Evolutionary conservation across 2,329 filamentous ascomycete species (phyloP).

Genomic region (Botrytis deweyae): DNA sequence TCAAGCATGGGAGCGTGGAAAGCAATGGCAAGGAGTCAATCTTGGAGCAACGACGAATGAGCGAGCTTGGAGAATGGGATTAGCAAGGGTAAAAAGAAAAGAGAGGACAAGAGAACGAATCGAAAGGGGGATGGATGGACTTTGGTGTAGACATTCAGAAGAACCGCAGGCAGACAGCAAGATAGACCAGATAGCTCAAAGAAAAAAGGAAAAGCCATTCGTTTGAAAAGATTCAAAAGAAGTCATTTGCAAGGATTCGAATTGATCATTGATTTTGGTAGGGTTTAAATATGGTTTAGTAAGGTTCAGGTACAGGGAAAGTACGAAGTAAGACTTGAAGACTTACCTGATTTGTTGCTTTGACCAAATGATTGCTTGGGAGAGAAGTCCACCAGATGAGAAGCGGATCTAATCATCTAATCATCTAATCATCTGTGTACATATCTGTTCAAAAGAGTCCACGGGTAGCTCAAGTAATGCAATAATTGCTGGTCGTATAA

Average conservation of each 20-base stretch:
- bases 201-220: background rate
- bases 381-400: constrained; percentile 1
- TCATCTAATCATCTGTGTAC: constrained; percentile 2
- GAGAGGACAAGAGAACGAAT: background rate
- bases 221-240: background rate
- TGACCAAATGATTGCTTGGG: constrained; percentile 13
- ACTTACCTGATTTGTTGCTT: constrained; percentile 5
- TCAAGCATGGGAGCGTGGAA: background rate
- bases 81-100: constrained; percentile 7
- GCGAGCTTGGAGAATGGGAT: background rate
- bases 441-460: background rate
- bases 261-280: background rate
- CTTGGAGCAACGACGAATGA: background rate
- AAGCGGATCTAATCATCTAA: background rate
- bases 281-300: constrained; percentile 5
- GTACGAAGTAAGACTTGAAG: constrained; percentile 10
- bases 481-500: background rate
- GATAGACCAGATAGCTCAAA: background rate
- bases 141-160: constrained; percentile 3
- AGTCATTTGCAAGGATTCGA: background rate
- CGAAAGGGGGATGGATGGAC: background rate
- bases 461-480: constrained; percentile 8
- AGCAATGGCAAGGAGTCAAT: background rate
- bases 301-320: constrained; percentile 12
- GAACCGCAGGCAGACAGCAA: background rate